Evolutionary conservation across 2,329 filamentous ascomycete species (phyloP).

Genomic region (Zymoseptoria tritici): DNA sequence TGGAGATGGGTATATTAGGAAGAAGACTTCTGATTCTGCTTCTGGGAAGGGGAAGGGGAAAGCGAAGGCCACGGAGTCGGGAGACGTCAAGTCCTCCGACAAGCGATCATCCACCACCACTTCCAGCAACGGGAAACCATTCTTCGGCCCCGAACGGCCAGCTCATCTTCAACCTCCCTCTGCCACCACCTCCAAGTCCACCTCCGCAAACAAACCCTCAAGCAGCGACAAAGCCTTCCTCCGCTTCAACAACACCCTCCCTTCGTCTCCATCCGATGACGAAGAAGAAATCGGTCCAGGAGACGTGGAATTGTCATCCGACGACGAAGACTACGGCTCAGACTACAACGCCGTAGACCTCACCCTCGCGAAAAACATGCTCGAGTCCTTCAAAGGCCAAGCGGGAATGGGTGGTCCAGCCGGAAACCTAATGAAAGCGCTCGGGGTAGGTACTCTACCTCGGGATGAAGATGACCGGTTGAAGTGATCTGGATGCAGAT

Average conservation of each 20-base stretch:
- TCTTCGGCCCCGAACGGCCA: constrained; percentile 27
- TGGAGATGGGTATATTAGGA: constrained; percentile 12
- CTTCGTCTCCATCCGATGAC: constrained; percentile 15
- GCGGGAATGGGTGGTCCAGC: constrained; percentile 77
- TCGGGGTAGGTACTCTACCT: constrained; percentile 71
- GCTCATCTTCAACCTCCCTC: constrained; percentile 12
- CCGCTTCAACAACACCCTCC: constrained; percentile 11
- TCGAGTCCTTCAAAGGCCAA: constrained; percentile 90
- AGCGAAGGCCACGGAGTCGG: constrained; percentile 9
- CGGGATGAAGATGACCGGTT: constrained; percentile 57
- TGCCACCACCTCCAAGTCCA: too few relatives aligned
- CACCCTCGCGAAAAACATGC: constrained; percentile 79
- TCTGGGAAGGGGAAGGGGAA: constrained; percentile 24
- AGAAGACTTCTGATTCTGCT: constrained; percentile 4
- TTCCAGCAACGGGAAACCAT: constrained; percentile 9
- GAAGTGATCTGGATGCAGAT: too few relatives aligned
- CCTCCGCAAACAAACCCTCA: background rate
- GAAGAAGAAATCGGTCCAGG: constrained; percentile 36
- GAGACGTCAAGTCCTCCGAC: background rate
- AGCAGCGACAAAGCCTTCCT: constrained; percentile 10
- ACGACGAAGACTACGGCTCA: constrained; percentile 26
- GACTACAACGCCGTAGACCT: constrained; percentile 70
- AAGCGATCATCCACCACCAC: too few relatives aligned
- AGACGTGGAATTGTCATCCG: constrained; percentile 32
- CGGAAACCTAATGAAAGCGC: constrained; percentile 76